Base-by-base conservation (phyloP, 768 basidiomycete species). In the Podaxis sp. region DNA sequence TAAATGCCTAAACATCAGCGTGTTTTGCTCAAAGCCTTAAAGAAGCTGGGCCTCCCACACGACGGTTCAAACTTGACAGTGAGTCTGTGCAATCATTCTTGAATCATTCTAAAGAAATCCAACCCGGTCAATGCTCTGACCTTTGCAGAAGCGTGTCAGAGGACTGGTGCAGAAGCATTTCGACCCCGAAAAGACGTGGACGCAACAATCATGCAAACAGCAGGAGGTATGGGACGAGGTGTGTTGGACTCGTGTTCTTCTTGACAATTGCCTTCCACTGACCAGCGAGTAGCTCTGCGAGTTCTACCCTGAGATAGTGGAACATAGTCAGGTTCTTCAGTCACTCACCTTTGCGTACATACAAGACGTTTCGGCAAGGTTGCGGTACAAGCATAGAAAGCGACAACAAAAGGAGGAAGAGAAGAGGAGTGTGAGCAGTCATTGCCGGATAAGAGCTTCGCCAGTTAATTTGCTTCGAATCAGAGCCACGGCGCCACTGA, bases 141-240 rank as follows among this genome's bases (percentile, higher is more conserved):
- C 2, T 35, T 23, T 1, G 18, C 16, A 57, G 57, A 2, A 6
- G 21, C 9, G 16, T 1, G 18, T 57, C 35, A 28, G 21, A 2
- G 7, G 6, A 7, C 13, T 50, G 3, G 57, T 48, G 32, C 3
- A 3, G 10, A 25, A 36, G 14, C 5, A 48, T n/a, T 48, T 57
- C 11, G n/a, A 47, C 28, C 3, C 18, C 16, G 16, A 47, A 3
- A 38, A 50, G n/a, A 14, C 7, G 21, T 48, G 46, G 56, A 7
- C 9, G 2, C 28, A 48, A 50, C 46, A 38, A 50, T 11, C 7
- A 1, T 32, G n/a, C 4, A 13, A 16, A 32, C 46, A 36, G 10
- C 25, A 57, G 16, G 5, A 25, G 25, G 35, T 35, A 6, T 57
- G 57, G 57, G 50, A 57, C 13, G 46, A 57, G 57, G 57, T 57